phyloP scores from a whole-genome alignment of 2,329 filamentous ascomycete species.

The Penicillium glabrum region DNA sequence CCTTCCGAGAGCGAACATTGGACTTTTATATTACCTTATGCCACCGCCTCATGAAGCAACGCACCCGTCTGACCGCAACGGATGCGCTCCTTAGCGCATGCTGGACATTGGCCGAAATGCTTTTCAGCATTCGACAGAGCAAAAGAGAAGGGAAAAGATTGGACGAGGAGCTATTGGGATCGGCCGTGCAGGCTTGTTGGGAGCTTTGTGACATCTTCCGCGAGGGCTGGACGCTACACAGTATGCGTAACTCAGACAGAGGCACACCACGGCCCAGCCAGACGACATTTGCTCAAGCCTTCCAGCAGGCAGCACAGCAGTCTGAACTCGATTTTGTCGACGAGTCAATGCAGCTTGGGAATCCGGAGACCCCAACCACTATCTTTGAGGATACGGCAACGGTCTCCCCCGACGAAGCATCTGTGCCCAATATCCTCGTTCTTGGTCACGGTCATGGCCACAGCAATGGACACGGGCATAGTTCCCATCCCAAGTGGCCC shows the following conservation, averaged over 20 bases:
- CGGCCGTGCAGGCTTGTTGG: constrained; percentile 91
- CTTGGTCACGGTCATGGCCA: constrained; percentile 33
- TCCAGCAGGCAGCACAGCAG: constrained; percentile 50
- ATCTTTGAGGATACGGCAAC: constrained; percentile 93
- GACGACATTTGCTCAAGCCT: constrained; percentile 65
- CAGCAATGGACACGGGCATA: constrained; percentile 67
- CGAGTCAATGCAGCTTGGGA: constrained; percentile 28
- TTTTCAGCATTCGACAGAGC: constrained; percentile 86
- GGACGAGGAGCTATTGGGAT: constrained; percentile 82
- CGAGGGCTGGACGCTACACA: constrained; percentile 79
- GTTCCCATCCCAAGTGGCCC: constrained; percentile 76
- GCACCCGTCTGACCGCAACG: constrained; percentile 74
- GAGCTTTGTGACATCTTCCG: constrained; percentile 91
- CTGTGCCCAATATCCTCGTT: constrained; percentile 1
- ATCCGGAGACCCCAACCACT: constrained; percentile 87
- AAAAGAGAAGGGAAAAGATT: constrained; percentile 68
- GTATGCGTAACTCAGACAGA: constrained; percentile 69
- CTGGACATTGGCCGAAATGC: constrained; percentile 88
- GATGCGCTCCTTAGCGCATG: constrained; percentile 82
- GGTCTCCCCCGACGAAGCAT: constrained; percentile 43
- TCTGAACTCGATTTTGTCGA: constrained; percentile 35
- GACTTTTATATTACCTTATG: constrained; percentile 95
- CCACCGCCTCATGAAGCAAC: constrained; percentile 94
- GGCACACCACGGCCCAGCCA: constrained; percentile 82
- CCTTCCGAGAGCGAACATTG: constrained; percentile 83